A percentile compares a stretch with the other conserved stretches of the same genome.
phyloP scores from a whole-genome alignment of 1,139 yeast species.

The Geotrichum aggregatum region DNA sequence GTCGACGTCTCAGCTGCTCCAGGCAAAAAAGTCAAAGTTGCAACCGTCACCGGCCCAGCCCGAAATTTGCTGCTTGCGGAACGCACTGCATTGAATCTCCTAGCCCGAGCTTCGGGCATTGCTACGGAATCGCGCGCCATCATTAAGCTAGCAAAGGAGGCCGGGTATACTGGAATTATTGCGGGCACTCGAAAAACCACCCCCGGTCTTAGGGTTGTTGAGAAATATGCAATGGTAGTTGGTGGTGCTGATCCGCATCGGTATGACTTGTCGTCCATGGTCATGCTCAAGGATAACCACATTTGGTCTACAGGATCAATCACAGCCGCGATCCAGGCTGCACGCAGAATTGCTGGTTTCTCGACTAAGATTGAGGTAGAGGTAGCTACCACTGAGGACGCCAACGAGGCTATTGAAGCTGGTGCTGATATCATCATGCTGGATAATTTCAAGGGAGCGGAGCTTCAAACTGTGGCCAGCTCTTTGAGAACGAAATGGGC shows the following conservation, averaged over 20 bases:
- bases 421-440: conserved; percentile 97
- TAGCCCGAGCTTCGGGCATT: conserved; percentile 82
- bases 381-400: conserved; percentile 77
- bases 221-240: conserved; percentile 89
- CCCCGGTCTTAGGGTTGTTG: conserved; percentile 83
- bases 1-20: conserved; percentile 46
- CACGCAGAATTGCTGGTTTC: conserved; percentile 81
- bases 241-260: conserved; percentile 95
- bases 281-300: conserved; percentile 94
- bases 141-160: conserved; percentile 55
- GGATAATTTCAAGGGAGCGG: conserved; percentile 76
- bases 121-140: conserved; percentile 69
- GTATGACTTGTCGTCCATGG: conserved; percentile 88
- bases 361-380: conserved; percentile 90
- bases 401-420: conserved; percentile 85
- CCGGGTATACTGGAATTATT: conserved; percentile 77
- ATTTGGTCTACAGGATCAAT: conserved; percentile 90
- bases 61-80: conserved; percentile 76
- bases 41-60: conserved; percentile 75
- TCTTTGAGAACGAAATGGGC: conserved; percentile 57
- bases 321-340: conserved; percentile 72
- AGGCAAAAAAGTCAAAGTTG: conserved; percentile 64
- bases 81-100: conserved; percentile 75
- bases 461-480: conserved; percentile 60
- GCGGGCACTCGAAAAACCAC: conserved; percentile 99